A percentile compares a stretch with the other conserved stretches of the same genome.
These are phyloP conservation scores for Terana coerulea DNA, from an alignment of 768 basidiomycete species.

Conservation along the genomic window DNA sequence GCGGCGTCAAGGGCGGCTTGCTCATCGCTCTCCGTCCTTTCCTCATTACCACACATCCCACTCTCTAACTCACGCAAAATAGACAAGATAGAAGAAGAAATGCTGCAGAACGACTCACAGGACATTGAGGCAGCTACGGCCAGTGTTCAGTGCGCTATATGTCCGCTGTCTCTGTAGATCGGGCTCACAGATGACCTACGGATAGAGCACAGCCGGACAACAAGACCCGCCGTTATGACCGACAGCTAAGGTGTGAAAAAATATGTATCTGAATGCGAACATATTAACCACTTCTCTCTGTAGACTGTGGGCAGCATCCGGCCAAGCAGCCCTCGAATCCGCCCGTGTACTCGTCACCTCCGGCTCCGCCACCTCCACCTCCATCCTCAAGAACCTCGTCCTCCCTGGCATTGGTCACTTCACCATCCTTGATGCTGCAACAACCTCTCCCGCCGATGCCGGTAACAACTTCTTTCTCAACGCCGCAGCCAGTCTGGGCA, in stretches of 20 bases:
- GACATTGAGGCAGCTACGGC: conserved; percentile 45
- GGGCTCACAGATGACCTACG: conserved; percentile 2
- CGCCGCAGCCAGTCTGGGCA: conserved; percentile 71
- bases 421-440: conserved; percentile 76
- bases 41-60: background rate
- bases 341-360: conserved; percentile 80
- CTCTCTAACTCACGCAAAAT: too few relatives aligned
- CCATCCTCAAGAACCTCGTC: conserved; percentile 93
- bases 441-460: conserved; percentile 64
- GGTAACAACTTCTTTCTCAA: conserved; percentile 97
- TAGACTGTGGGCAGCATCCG: conserved; percentile 85
- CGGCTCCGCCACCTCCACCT: conserved; percentile 69
- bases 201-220: conserved; percentile 72
- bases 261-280: background rate
- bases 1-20: background rate
- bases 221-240: conserved; percentile 90
- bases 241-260: conserved; percentile 86
- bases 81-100: conserved; percentile 14
- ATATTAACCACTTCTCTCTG: background rate
- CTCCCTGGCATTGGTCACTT: conserved; percentile 96
- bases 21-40: background rate
- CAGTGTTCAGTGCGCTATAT: conserved; percentile 31
- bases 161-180: background rate
- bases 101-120: conserved; percentile 34
- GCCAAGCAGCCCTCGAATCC: conserved; percentile 85